Base-by-base conservation (phyloP, 2,329 filamentous ascomycete species). In the Dactylonectria macrodidyma region DNA sequence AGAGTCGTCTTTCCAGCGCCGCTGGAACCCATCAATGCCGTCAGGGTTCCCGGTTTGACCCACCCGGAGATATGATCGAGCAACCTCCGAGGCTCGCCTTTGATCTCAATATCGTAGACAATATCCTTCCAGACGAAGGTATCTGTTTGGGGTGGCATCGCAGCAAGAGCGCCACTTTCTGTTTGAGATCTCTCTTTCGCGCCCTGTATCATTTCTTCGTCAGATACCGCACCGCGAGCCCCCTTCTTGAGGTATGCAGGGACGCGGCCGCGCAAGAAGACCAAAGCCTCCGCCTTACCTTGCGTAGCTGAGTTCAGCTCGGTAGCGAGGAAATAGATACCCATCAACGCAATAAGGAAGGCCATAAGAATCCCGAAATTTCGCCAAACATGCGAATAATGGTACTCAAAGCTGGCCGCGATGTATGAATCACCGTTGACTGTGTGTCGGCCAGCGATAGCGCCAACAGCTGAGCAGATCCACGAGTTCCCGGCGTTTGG, bases 41-140 rank as follows among this genome's bases (percentile, higher is more conserved):
- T 95, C 51, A 95, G 82, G 12, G 92, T 95, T 50, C 93, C 93
- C 1, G 93, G 93, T 79, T 94, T 94, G 68, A 96, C 92, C 92
- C 92, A 95, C 5, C 93, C 93, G 73, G 92, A 89, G 2, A 95
- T 92, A 64, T 93, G 84, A 71, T 95, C 90, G 59, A 96, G 81
- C 71, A 96, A 76, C 36, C 90, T 87, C 19, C 92, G 88, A 2
- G 84, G 81, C 71, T 92, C 88, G 2, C 84, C 85, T 81, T 95
- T 94, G 80, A 95, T 92, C 73, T 90, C 88, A 73, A 88, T 84
- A 52, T 87, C 83, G 62, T 84, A 95, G 76, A 89, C 90, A 1
- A 95, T 89, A 72, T 93, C 86, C 65, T 88, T 85, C 93, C 92
- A 95, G 61, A 91, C 90, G 81, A 95, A 94, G 65, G 93, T 87